A percentile compares a stretch with the other conserved stretches of the same genome.
Conservation (phyloP, 163 green algal species). For the Trebouxiophyceae sp. region DNA sequence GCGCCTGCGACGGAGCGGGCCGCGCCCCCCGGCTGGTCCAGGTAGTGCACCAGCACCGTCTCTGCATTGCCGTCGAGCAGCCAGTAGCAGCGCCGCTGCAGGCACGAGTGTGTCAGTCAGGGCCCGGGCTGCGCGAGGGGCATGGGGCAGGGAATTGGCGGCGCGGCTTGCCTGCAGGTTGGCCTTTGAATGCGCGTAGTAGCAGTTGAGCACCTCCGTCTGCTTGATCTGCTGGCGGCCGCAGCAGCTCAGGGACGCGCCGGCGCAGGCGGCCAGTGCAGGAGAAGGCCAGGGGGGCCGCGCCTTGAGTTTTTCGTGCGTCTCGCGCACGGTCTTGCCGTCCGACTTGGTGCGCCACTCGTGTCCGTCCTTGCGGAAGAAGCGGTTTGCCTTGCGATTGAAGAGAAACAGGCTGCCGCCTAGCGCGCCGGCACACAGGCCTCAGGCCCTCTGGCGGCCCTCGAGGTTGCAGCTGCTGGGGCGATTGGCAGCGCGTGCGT, state of each 20-base stretch:
- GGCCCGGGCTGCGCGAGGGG: no score
- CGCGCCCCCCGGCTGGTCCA: no score
- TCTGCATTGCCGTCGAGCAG: conserved; percentile 47
- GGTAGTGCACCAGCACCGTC: conserved; percentile 65
- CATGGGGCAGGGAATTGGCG: no score
- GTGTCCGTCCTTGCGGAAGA: conserved; percentile 70
- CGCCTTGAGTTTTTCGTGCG: conserved; percentile 69
- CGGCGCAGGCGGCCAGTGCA: background rate
- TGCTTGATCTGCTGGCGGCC: conserved; percentile 33
- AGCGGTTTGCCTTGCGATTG: conserved; percentile 45
- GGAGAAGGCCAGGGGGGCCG: background rate
- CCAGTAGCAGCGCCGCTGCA: conserved; percentile 73
- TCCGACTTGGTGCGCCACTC: conserved; percentile 75
- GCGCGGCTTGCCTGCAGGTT: no score
- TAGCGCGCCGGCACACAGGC: no score
- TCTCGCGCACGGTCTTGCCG: conserved; percentile 65
- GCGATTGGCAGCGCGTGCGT: no score
- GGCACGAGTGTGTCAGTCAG: background rate
- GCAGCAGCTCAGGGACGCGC: background rate
- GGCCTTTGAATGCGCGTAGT: conserved; percentile 56
- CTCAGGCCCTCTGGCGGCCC: no score
- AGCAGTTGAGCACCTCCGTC: conserved; percentile 65
- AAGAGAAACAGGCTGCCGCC: conserved; percentile 63
- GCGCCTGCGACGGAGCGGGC: no score
- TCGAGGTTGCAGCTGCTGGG: no score